phyloP scores from a whole-genome alignment of 2,329 filamentous ascomycete species.

The Huntiella moniliformis region DNA sequence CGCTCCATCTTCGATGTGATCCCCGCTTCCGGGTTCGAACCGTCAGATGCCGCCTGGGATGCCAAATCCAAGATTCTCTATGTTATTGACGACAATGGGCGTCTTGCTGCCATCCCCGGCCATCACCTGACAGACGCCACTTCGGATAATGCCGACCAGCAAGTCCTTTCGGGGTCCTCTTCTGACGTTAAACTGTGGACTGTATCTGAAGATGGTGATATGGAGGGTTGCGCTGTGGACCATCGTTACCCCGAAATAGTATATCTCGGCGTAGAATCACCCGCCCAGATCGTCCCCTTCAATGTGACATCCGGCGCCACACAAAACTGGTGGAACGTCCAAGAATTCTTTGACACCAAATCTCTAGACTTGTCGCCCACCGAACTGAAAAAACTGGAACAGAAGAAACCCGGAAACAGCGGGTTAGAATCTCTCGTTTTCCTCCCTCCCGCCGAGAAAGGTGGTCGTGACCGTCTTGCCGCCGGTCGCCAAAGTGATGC shows the following conservation, averaged over 20 bases:
- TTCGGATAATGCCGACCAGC: not conserved
- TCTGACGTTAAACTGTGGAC: slow-evolving; percentile 9
- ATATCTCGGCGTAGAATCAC: slow-evolving; percentile 9
- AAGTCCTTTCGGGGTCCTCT: not conserved
- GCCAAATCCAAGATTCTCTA: slow-evolving; percentile 4
- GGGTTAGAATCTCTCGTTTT: slow-evolving; percentile 9
- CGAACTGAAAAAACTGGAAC: slow-evolving; percentile 9
- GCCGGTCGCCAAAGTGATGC: slow-evolving; percentile 10
- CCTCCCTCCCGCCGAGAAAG: not conserved
- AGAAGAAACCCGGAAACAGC: slow-evolving; percentile 3
- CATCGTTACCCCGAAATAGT: slow-evolving; percentile 9
- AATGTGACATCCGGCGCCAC: slow-evolving; percentile 9
- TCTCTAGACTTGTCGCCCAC: not conserved
- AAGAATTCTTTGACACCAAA: not conserved
- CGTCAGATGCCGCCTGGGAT: slow-evolving; percentile 12
- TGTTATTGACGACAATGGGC: slow-evolving; percentile 10
- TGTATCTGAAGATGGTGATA: slow-evolving; percentile 3
- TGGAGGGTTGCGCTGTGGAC: slow-evolving; percentile 9
- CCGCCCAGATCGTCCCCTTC: slow-evolving; percentile 7
- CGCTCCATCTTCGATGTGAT: slow-evolving; percentile 7
- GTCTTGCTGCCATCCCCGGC: slow-evolving; percentile 8
- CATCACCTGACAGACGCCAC: slow-evolving; percentile 1
- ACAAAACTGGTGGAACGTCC: slow-evolving; percentile 3
- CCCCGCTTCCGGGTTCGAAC: slow-evolving; percentile 6
- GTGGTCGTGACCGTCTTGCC: slow-evolving; percentile 1